Percentiles rank a stretch among this genome's conserved stretches.
Conservation (phyloP, 192 early-diverging fungal genomes). For the Glomus cerebriforme region DNA sequence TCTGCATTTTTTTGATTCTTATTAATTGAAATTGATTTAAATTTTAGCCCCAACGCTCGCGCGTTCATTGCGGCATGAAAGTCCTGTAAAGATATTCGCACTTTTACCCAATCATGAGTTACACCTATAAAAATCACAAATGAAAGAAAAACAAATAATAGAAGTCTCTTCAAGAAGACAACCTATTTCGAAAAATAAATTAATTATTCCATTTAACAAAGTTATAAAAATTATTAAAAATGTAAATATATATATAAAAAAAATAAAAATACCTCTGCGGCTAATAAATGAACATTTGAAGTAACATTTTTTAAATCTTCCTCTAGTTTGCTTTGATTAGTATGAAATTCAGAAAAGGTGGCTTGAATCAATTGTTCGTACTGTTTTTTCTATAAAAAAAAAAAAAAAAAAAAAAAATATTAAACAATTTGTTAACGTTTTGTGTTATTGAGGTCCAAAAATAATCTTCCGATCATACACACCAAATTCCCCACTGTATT, state of each 20-base stretch:
- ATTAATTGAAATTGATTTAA: neutral
- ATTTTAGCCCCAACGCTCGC: neutral
- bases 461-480: neutral
- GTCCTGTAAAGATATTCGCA: neutral
- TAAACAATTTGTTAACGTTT: too few relatives aligned
- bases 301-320: neutral
- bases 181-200: neutral
- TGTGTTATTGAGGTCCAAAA: too few relatives aligned
- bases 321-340: neutral
- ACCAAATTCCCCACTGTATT: neutral
- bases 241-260: neutral
- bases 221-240: neutral
- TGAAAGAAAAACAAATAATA: neutral
- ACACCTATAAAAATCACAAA: constrained; percentile 1
- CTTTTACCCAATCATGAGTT: neutral
- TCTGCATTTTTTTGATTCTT: neutral
- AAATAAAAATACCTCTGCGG: neutral
- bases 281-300: neutral
- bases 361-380: neutral
- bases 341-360: neutral
- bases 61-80: constrained; percentile 1
- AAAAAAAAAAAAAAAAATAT: too few relatives aligned
- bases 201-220: neutral
- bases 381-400: neutral
- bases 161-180: neutral